Evolutionary conservation across 2,329 filamentous ascomycete species (phyloP).

Genomic region (Hirsutella thompsonii): DNA sequence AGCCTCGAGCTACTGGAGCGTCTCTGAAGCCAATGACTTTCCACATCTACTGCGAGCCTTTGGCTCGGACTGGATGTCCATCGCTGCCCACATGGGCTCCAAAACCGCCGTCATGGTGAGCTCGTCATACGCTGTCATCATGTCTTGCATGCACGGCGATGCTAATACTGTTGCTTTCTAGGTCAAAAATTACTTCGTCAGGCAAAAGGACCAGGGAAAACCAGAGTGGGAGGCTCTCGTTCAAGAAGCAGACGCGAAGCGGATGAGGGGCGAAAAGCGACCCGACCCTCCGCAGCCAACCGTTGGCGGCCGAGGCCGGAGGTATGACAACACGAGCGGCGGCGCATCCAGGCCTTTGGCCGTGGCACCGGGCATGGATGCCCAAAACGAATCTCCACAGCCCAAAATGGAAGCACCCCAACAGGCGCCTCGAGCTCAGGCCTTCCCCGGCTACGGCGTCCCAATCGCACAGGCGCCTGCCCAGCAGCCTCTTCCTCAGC

Average conservation of each 20-base stretch:
- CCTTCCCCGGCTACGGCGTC: conserved; percentile 29
- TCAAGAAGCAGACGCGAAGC: conserved; percentile 45
- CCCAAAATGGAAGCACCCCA: conserved; percentile 30
- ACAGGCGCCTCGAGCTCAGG: conserved; percentile 20
- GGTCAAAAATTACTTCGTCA: conserved; percentile 57
- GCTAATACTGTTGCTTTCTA: conserved; percentile 13
- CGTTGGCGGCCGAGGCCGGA: conserved; percentile 33
- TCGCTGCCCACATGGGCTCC: conserved; percentile 67
- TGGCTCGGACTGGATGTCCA: conserved; percentile 66
- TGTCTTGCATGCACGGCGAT: conserved; percentile 5
- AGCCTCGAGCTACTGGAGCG: conserved; percentile 78
- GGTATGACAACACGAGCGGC: conserved; percentile 29
- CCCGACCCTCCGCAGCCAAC: conserved; percentile 47
- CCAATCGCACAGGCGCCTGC: conserved; percentile 31
- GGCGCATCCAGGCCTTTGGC: conserved; percentile 27
- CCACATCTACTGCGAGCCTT: conserved; percentile 59
- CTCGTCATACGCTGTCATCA: conserved; percentile 5
- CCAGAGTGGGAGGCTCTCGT: conserved; percentile 48
- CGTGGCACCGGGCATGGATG: conserved; percentile 30
- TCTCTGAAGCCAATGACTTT: conserved; percentile 69
- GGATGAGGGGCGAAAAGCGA: conserved; percentile 40
- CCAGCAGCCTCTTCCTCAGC: conserved; percentile 11
- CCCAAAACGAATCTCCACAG: conserved; percentile 29
- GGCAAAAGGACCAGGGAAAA: conserved; percentile 47
- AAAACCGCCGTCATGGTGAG: conserved; percentile 79